Conservation (phyloP, 139 green algal species). For the Trebouxia sp. region DNA sequence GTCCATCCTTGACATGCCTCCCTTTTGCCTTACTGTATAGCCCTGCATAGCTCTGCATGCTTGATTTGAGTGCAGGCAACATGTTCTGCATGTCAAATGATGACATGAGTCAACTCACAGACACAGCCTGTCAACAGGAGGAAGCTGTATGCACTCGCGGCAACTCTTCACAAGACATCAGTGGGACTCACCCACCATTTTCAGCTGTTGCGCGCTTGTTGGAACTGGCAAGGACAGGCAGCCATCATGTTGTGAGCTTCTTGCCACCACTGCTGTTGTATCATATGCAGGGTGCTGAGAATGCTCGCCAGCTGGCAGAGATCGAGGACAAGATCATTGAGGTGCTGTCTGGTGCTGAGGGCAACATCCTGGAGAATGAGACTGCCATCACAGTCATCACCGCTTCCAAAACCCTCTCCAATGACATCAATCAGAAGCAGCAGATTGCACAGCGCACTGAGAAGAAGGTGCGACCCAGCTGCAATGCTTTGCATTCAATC, state of each 20-base stretch:
- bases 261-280: not conserved
- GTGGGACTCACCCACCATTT: no score
- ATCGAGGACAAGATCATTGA: conserved; percentile 81
- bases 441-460: conserved; percentile 63
- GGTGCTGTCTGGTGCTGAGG: conserved; percentile 43
- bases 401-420: conserved; percentile 71
- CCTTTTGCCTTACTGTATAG: not conserved
- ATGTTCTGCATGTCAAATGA: no score
- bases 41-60: not conserved
- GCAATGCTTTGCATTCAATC: no score
- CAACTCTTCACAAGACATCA: no score
- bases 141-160: no score
- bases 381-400: conserved; percentile 78
- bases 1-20: not conserved
- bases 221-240: not conserved
- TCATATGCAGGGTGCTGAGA: conserved; percentile 55
- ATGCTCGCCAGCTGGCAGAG: conserved; percentile 71
- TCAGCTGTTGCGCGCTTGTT: no score
- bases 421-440: conserved; percentile 79
- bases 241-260: not conserved
- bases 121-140: no score
- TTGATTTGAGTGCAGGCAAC: not conserved
- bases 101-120: no score
- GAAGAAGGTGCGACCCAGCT: conserved; percentile 48
- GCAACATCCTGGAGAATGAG: conserved; percentile 85